phyloP scores from a whole-genome alignment of 108 stramenopile genomes.

The Craspedostauros australis region DNA sequence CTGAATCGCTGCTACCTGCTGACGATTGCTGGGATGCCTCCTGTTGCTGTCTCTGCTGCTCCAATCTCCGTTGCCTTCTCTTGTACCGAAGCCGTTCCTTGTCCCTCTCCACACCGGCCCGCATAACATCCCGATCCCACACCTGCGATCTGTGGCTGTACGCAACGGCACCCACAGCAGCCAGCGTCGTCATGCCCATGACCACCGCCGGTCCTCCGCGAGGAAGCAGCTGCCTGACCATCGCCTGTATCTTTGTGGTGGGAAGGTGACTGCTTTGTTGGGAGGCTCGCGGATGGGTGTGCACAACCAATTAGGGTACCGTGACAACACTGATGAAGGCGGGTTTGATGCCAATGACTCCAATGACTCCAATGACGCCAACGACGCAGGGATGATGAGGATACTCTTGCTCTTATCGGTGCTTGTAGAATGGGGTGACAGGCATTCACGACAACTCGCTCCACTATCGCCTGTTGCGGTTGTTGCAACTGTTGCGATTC shows the following conservation, averaged over 20 bases:
- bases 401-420: too few species aligned
- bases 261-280: not conserved
- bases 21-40: slow-evolving; percentile 8
- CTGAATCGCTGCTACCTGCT: too few species aligned
- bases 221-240: slow-evolving; percentile 13
- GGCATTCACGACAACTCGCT: too few species aligned
- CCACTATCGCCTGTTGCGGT: too few species aligned
- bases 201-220: slow-evolving; percentile 47
- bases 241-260: not conserved
- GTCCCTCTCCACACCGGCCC: slow-evolving; percentile 75
- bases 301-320: too few species aligned
- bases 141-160: slow-evolving; percentile 77
- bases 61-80: slow-evolving; percentile 23
- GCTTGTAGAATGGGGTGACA: too few species aligned
- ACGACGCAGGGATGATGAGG: too few species aligned
- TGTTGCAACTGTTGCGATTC: too few species aligned
- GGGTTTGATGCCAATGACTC: too few species aligned
- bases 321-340: too few species aligned
- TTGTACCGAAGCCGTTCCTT: slow-evolving; percentile 69
- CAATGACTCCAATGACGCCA: too few species aligned
- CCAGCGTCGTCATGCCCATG: slow-evolving; percentile 33
- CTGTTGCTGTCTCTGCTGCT: slow-evolving; percentile 12
- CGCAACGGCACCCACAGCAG: slow-evolving; percentile 50
- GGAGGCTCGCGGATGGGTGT: too few species aligned
- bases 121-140: slow-evolving; percentile 61